A percentile compares a stretch with the other conserved stretches of the same genome.
These are phyloP conservation scores for Poa annua DNA, from an alignment of 176 grass and related monocot genomes.

Conservation along the genomic window DNA sequence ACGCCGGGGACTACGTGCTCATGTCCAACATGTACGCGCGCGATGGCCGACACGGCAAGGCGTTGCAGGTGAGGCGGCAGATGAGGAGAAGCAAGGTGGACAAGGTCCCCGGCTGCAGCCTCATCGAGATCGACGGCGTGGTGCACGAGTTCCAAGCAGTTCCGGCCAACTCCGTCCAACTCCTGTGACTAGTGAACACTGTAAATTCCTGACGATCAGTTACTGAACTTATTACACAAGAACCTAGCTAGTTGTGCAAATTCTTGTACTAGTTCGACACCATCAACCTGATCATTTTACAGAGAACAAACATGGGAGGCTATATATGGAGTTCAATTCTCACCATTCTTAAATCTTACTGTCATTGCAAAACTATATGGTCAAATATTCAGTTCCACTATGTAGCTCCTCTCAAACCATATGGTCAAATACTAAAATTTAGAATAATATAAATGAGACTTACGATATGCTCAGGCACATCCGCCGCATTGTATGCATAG, in stretches of 20 bases:
- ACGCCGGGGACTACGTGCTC: constrained; percentile 62
- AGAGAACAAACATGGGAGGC: too few relatives aligned
- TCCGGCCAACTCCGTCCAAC: background rate
- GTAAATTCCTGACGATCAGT: background rate
- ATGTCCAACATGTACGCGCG: constrained; percentile 71
- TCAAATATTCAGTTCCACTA: background rate
- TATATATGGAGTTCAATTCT: background rate
- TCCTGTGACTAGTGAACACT: background rate
- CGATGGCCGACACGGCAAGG: constrained; percentile 33
- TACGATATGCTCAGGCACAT: too few relatives aligned
- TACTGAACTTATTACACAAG: background rate
- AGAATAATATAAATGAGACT: too few relatives aligned
- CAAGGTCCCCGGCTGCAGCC: constrained; percentile 67
- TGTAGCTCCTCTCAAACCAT: too few relatives aligned
- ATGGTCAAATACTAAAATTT: too few relatives aligned
- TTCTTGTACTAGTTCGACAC: background rate
- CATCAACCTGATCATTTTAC: too few relatives aligned
- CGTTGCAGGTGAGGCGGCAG: constrained; percentile 46
- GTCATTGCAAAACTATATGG: background rate
- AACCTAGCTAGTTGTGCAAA: background rate
- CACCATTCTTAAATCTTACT: background rate
- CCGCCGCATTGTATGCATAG: too few relatives aligned
- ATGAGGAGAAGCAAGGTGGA: constrained; percentile 57
- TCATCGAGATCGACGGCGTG: constrained; percentile 80
- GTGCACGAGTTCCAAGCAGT: constrained; percentile 67